Percentiles rank a stretch among this genome's conserved stretches.
These are phyloP conservation scores for Anthostomella pinea DNA, from an alignment of 2,329 filamentous ascomycete species.

Conservation along the genomic window DNA sequence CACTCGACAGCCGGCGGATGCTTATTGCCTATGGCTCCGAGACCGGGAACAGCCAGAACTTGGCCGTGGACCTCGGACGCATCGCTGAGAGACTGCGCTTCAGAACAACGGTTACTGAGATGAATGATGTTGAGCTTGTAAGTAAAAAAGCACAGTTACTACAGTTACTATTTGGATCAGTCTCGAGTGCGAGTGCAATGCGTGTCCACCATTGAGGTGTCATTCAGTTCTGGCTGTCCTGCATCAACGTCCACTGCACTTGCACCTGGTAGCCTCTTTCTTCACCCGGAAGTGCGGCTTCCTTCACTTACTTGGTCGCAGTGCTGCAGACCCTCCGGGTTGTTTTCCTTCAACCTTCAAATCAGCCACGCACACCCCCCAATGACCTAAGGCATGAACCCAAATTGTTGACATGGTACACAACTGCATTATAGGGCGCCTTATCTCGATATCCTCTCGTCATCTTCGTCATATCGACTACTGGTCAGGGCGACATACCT, in stretches of 20 bases:
- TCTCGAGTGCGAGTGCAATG: too few relatives aligned
- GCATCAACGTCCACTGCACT: too few relatives aligned
- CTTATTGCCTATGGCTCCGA: slow-evolving; percentile 91
- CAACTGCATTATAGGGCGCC: slow-evolving; percentile 47
- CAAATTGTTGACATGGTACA: too few relatives aligned
- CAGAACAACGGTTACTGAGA: slow-evolving; percentile 68
- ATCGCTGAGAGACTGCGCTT: slow-evolving; percentile 77
- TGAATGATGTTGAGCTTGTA: slow-evolving; percentile 76
- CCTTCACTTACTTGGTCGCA: too few relatives aligned
- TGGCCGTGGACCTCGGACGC: slow-evolving; percentile 78
- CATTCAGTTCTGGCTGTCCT: too few relatives aligned
- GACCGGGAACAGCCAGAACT: slow-evolving; percentile 90
- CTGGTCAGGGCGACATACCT: slow-evolving; percentile 91
- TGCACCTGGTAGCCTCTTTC: too few relatives aligned
- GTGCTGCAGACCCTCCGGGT: too few relatives aligned
- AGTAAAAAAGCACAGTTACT: slow-evolving; percentile 31
- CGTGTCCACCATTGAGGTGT: too few relatives aligned
- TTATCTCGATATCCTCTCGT: slow-evolving; percentile 56
- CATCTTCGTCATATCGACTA: slow-evolving; percentile 84
- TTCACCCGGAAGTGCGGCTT: too few relatives aligned
- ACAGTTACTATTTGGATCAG: neutral
- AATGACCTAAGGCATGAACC: too few relatives aligned
- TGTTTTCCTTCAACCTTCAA: too few relatives aligned
- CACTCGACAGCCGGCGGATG: slow-evolving; percentile 38
- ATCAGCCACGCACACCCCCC: too few relatives aligned